A percentile compares a stretch with the other conserved stretches of the same genome.
Evolutionary conservation across 495 filamentous ascomycete species (phyloP).

Genomic region (Neurospora sp.): DNA sequence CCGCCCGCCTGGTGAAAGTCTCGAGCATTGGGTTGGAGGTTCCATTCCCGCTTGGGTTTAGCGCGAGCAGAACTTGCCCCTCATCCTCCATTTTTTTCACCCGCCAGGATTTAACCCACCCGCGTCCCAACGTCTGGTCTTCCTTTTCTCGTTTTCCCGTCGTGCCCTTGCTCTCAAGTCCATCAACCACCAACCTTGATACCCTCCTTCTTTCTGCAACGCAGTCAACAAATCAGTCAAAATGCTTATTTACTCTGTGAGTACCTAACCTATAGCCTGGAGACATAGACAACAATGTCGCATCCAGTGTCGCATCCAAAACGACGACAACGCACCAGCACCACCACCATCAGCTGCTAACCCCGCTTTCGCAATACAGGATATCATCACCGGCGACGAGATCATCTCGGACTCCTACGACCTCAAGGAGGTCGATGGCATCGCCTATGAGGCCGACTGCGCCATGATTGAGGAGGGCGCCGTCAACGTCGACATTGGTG

Average conservation of each 20-base stretch:
- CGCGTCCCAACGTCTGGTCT: not conserved
- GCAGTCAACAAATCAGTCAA: conserved; percentile 30
- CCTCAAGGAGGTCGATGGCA: conserved; percentile 60
- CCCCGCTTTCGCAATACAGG: conserved; percentile 40
- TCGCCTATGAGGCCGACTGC: conserved; percentile 83
- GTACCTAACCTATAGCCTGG: conserved; percentile 13
- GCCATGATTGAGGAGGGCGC: conserved; percentile 67
- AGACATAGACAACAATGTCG: not conserved
- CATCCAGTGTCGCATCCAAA: not conserved
- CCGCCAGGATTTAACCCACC: conserved; percentile 7
- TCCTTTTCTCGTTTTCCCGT: not conserved
- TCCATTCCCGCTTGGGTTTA: conserved; percentile 5
- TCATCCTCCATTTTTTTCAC: conserved; percentile 9
- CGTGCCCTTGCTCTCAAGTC: not conserved
- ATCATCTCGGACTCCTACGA: conserved; percentile 90
- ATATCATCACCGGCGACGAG: conserved; percentile 85
- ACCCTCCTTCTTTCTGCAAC: not conserved
- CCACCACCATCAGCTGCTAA: conserved; percentile 5
- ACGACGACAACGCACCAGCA: not conserved
- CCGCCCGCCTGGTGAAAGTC: not conserved
- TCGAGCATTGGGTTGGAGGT: not conserved
- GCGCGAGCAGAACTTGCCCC: conserved; percentile 22
- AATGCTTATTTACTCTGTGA: conserved; percentile 91
- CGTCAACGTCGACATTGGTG: conserved; percentile 79
- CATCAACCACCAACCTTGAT: conserved; percentile 3